These are phyloP conservation scores for Neurospora sp. DNA, from an alignment of 495 filamentous ascomycete genomes.

Conservation along the genomic window DNA sequence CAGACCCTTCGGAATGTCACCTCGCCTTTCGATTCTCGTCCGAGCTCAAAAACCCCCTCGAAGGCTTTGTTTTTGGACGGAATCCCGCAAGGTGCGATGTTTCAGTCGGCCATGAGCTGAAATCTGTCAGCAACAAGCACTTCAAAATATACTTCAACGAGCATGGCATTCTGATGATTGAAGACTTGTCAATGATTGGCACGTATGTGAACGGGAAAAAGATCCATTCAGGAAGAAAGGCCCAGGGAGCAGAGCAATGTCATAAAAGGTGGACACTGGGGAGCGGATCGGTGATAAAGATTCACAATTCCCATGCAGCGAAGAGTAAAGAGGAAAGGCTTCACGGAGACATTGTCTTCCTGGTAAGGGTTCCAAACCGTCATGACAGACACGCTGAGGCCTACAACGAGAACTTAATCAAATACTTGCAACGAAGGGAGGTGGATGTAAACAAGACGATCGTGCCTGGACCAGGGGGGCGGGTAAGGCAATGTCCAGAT, in stretches of 20 bases:
- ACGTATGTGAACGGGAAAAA: conserved; percentile 68
- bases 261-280: conserved; percentile 50
- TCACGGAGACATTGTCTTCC: conserved; percentile 50
- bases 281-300: conserved; percentile 61
- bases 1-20: conserved; percentile 48
- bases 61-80: conserved; percentile 81
- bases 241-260: conserved; percentile 7
- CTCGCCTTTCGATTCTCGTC: conserved; percentile 76
- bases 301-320: conserved; percentile 43
- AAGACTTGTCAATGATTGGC: conserved; percentile 88
- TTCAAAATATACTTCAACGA: conserved; percentile 83
- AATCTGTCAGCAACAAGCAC: conserved; percentile 74
- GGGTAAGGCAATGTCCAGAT: conserved; percentile 19
- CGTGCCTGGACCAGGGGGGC: conserved; percentile 36
- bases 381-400: conserved; percentile 44
- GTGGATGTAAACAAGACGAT: conserved; percentile 31
- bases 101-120: conserved; percentile 46
- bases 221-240: conserved; percentile 35
- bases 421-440: conserved; percentile 6
- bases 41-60: conserved; percentile 45
- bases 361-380: conserved; percentile 72
- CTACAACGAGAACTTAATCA: conserved; percentile 51
- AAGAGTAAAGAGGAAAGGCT: not conserved
- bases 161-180: conserved; percentile 73
- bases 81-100: conserved; percentile 65